These are phyloP conservation scores for Chimonanthus praecox DNA, from an alignment of 164 flowering plant species.

Conservation along the genomic window DNA sequence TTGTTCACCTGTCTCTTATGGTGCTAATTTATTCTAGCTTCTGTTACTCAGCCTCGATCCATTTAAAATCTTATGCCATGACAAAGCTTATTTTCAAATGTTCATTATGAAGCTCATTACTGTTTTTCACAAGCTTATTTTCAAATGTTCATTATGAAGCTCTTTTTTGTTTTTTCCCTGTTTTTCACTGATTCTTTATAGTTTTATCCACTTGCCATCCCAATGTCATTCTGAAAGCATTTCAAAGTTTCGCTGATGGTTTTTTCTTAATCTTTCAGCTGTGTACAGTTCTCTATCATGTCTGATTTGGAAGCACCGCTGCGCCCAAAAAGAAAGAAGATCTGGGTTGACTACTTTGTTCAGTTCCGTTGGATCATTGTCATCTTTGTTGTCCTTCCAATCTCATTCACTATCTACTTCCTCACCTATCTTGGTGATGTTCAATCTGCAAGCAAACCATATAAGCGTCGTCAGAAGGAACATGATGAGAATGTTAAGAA, in stretches of 20 bases:
- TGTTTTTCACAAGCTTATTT: background rate
- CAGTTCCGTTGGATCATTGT: slow-evolving; percentile 87
- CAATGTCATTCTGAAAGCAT: background rate
- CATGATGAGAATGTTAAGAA: slow-evolving; percentile 95
- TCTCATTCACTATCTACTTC: slow-evolving; percentile 78
- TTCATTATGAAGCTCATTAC: background rate
- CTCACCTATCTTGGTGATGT: slow-evolving; percentile 87
- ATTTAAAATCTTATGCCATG: background rate
- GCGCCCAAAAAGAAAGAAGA: slow-evolving; percentile 96
- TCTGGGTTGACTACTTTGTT: slow-evolving; percentile 86
- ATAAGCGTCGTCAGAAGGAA: slow-evolving; percentile 82
- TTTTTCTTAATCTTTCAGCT: background rate
- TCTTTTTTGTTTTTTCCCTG: background rate
- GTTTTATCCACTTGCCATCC: background rate
- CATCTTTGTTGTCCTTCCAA: slow-evolving; percentile 90
- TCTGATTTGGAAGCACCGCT: slow-evolving; percentile 80
- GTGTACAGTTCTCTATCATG: slow-evolving; percentile 32
- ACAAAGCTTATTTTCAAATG: background rate
- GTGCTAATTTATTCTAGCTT: background rate
- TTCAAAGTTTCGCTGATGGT: background rate
- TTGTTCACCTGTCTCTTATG: background rate
- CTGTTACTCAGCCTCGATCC: background rate
- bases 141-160: background rate
- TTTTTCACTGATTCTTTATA: background rate
- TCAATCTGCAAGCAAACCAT: slow-evolving; percentile 81